Evolutionary conservation across 768 basidiomycete genomes (phyloP).

Genomic region (Mycena kentingensis): DNA sequence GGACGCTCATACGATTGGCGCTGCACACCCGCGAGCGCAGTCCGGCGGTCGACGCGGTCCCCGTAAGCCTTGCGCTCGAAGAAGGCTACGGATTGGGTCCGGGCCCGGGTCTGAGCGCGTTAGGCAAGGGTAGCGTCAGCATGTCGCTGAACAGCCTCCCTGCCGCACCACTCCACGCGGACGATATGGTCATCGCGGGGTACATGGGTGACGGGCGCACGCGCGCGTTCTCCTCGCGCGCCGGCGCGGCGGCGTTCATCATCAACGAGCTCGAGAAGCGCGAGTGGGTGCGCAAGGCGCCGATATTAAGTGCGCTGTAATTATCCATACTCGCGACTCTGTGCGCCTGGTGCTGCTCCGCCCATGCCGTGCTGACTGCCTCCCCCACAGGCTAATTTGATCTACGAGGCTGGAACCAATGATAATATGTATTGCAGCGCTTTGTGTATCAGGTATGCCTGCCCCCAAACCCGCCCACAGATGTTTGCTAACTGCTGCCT

Average conservation of each 20-base stretch:
- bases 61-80: not conserved
- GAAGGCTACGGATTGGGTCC: not conserved
- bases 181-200: conserved; percentile 62
- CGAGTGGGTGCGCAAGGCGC: conserved; percentile 61
- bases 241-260: conserved; percentile 62
- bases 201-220: conserved; percentile 42
- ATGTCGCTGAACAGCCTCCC: not conserved
- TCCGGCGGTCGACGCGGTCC: not conserved
- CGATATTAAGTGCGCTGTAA: conserved; percentile 35
- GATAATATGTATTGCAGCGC: too few relatives aligned
- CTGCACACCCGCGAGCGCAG: conserved; percentile 5
- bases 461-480: too few relatives aligned
- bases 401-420: too few relatives aligned
- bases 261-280: conserved; percentile 56
- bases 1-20: conserved; percentile 17
- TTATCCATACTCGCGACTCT: not conserved
- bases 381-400: too few relatives aligned
- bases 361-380: too few relatives aligned
- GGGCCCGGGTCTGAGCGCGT: not conserved
- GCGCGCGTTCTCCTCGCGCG: conserved; percentile 51
- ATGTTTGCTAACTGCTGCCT: too few relatives aligned
- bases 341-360: not conserved
- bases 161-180: conserved; percentile 36
- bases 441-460: too few relatives aligned
- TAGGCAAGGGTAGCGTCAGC: not conserved